Conservation (phyloP, 1,284 basidiomycete species). For the Apiotrichum gamsii region DNA sequence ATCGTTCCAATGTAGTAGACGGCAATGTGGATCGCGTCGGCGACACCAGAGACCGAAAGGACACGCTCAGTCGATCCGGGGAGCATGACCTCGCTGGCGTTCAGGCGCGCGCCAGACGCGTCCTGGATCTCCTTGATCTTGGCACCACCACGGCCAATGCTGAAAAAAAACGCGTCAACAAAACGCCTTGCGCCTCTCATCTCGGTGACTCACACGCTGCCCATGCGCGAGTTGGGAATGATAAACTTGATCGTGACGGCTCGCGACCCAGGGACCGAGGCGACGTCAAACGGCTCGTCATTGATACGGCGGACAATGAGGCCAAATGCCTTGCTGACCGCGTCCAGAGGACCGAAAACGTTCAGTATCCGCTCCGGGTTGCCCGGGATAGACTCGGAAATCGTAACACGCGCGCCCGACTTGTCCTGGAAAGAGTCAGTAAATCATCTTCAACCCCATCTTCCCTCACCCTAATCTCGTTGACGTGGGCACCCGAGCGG, state of each 20-base stretch:
- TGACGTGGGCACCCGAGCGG: conserved; percentile 91
- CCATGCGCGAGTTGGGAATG: conserved; percentile 99
- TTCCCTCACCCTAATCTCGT: conserved; percentile 70
- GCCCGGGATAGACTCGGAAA: conserved; percentile 92
- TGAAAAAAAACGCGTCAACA: conserved; percentile 7
- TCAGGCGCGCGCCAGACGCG: conserved; percentile 89
- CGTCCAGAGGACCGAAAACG: conserved; percentile 94
- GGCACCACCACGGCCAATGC: conserved; percentile 89
- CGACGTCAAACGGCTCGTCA: conserved; percentile 96
- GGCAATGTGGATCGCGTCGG: conserved; percentile 99
- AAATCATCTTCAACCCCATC: neutral
- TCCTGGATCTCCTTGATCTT: conserved; percentile 99
- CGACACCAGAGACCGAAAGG: conserved; percentile 93
- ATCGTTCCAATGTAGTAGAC: conserved; percentile 99
- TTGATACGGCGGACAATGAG: conserved; percentile 98
- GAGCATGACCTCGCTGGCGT: conserved; percentile 96
- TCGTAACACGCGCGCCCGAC: conserved; percentile 88
- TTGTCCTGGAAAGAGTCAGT: conserved; percentile 58
- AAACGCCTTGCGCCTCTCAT: no score
- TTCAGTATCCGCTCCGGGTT: conserved; percentile 98
- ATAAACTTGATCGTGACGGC: conserved; percentile 99
- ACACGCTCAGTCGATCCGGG: conserved; percentile 99
- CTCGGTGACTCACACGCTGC: conserved; percentile 64
- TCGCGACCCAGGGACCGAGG: conserved; percentile 93
- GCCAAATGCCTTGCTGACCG: conserved; percentile 98